Evolutionary conservation across 2,329 filamentous ascomycete genomes (phyloP), one percentile per base, ranked within the genome.

Genomic region (Escovopsis sp.): DNA sequence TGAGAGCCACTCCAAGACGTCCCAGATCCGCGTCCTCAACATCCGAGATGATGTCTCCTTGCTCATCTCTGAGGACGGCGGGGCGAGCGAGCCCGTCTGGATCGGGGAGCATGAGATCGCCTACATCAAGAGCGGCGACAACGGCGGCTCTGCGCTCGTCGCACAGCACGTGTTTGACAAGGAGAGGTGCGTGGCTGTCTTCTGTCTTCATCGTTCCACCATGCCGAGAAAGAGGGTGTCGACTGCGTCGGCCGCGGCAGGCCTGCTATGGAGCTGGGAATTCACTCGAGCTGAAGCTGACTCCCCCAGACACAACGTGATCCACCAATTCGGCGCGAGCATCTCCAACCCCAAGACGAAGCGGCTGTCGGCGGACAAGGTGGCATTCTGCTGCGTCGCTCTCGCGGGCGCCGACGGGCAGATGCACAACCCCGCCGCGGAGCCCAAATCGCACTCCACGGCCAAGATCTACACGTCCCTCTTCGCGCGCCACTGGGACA

Each of bases 401-500:
- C 61, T 76, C 43, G 75, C 80, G 0, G 78, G 72, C 4, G 68
- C 78, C 3, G 66, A 76, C 31, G 87, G 84, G 5, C 61, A 72
- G 2, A 66, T 90, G 18, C 76, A 76, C 57, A 81, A 81, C 50
- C 63, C 72, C 11, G 64, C 75, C 27, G 63, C 66, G 12, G 73
- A 70, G 27, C 60, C 70, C 42, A 72, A 76, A 48, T 62, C 70
- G 2, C 57, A 65, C 17, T 77, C 77, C 15, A 70, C 72, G 4
- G 84, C 73, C 19, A 76, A 71, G 46, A 68, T 85, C 16, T 90
- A 90, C 54, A 73, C 72, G 15, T 72, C 70, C 33, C 70, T 87
- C 18, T 90, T 83, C 48, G 80, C 83, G 19, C 72, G 84, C 12
- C 82, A 92, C 49, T 92, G 84, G 84, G 83, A 92, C 51, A 56